Evolutionary conservation across 2,329 filamentous ascomycete genomes (phyloP), one percentile per base, ranked within the genome.

Genomic region (Pseudocercospora macadamiae): DNA sequence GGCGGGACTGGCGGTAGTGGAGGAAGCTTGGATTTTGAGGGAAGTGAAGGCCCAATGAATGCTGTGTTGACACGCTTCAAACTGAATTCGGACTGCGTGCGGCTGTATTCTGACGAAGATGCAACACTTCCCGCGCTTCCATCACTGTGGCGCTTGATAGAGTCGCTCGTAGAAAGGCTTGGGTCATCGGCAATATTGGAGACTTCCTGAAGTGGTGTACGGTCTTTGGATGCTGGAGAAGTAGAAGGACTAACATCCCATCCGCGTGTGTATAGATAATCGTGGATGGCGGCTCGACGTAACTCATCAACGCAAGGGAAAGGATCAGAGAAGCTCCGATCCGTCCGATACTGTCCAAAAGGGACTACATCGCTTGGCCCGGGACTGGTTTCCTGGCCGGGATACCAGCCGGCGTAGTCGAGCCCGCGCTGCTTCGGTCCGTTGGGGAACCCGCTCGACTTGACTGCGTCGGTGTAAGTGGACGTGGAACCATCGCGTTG

Each of bases 361-460:
- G 45, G 18, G 14, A 54, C 47, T 69, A 80, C 59, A 79, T 65
- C 19, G 78, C 78, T 70, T 76, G 74, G 39, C 79, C 79, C 19
- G 78, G 78, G 19, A 81, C 74, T 23, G 79, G 78, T 70, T 81
- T 81, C 65, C 78, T 72, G 28, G 67, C 63, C 6, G 77, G 77
- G 48, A 77, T 59, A 51, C 56, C 55, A 44, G 47, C 39, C 37
- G 52, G 52, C 26, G 63, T 55, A 55, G 51, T 54, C 39, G 63
- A 59, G 52, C 36, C 37, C 51, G 59, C 44, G 37, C 56, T 59
- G 59, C 51, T 49, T n/a, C 26, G 36, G 28, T 60, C 49, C 30
- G 51, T 56, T 39, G 59, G 61, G 12, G 61, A 65, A 36, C 56
- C 48, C 14, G 59, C 54, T 18, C 57, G 56, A 30, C 14, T 56